Base-by-base conservation (phyloP, 306 rosid species). In the Vigna radiata region DNA sequence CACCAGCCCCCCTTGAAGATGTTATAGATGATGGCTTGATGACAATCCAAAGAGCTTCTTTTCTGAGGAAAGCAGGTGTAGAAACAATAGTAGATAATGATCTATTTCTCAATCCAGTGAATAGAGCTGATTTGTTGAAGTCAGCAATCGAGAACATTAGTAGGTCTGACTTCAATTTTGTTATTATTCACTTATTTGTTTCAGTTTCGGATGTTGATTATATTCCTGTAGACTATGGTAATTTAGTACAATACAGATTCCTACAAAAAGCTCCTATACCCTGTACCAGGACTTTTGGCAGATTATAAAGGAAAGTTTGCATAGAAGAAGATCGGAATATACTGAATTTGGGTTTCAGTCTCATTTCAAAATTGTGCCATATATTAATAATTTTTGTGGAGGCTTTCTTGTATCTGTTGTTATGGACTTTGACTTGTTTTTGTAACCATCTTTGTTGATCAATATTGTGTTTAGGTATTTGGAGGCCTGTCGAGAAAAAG, bases 1-100 rank as follows among this genome's bases (percentile, higher is more conserved):
- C 98, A 46, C 98, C 98, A 41, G 90, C 91, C 31, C 97, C 97
- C 77, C 91, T 95, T 83, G 98, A 92, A 90, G 97, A 92, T 84
- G 97, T 95, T 71, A 88, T 95, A 47, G 98, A 90, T 85, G 96
- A 90, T 66, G 98, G 98, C 68, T 85, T 95, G 82, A 75, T 78
- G 93, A 88, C 90, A 44, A 90, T 95, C 84, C 98, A 95, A 81
- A 90, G 98, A 83, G 98, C 97, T 70, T 87, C 92, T 62, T 90
- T 95, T 87, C 90, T 92, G 73, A 87, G 88, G 85, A 95, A 90
- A 82, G 98, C 97, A 83, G 98, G 97, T 75, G 96, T 95, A 56
- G 97, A 92, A 87, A 95, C 96, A 55, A 79, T 89, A 17, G 87
- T 90, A 78, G 92, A 90, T 81, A 91, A 87, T 55, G 89, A 80